phyloP scores from a whole-genome alignment of 2,329 filamentous ascomycete species.

The Stagonosporopsis cucurbitacearum region DNA sequence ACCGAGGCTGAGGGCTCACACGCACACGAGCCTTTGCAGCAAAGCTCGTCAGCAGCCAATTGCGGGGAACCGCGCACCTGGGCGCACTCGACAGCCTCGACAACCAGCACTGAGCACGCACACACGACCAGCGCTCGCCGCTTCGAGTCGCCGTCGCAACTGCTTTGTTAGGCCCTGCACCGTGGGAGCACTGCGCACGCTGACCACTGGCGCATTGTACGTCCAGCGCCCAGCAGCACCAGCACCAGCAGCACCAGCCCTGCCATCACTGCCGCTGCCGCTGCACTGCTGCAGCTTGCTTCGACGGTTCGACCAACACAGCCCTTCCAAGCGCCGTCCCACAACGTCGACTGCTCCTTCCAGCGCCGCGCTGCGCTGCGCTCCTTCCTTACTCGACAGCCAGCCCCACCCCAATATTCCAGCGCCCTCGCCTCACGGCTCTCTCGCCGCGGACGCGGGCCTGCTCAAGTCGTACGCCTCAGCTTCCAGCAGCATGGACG shows the following conservation, averaged over 20 bases:
- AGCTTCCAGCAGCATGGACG: conserved; percentile 43
- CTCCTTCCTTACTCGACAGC: conserved; percentile 22
- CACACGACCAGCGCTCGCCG: conserved; percentile 24
- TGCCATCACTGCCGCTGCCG: conserved; percentile 18
- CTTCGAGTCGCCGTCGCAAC: conserved; percentile 13
- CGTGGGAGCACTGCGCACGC: background rate
- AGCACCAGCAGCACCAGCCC: conserved; percentile 19
- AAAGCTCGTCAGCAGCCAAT: conserved; percentile 28
- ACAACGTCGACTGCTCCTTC: conserved; percentile 29
- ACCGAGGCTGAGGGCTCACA: conserved; percentile 14
- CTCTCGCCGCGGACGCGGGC: conserved; percentile 15
- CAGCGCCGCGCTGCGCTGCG: conserved; percentile 16
- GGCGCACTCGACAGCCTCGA: conserved; percentile 25
- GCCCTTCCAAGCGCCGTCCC: conserved; percentile 29
- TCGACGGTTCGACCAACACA: conserved; percentile 15
- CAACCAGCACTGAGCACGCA: conserved; percentile 11
- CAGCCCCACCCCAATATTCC: conserved; percentile 6
- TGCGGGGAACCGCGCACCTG: conserved; percentile 38
- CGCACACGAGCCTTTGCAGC: background rate
- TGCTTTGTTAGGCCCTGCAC: conserved; percentile 1
- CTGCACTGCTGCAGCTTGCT: no score
- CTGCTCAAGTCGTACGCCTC: conserved; percentile 12
- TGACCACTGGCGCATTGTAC: background rate
- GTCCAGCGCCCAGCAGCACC: conserved; percentile 4
- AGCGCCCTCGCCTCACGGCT: conserved; percentile 14